A percentile compares a stretch with the other conserved stretches of the same genome.
Evolutionary conservation across 2,329 filamentous ascomycete species (phyloP).

Genomic region (Hypoxylon rubiginosum): DNA sequence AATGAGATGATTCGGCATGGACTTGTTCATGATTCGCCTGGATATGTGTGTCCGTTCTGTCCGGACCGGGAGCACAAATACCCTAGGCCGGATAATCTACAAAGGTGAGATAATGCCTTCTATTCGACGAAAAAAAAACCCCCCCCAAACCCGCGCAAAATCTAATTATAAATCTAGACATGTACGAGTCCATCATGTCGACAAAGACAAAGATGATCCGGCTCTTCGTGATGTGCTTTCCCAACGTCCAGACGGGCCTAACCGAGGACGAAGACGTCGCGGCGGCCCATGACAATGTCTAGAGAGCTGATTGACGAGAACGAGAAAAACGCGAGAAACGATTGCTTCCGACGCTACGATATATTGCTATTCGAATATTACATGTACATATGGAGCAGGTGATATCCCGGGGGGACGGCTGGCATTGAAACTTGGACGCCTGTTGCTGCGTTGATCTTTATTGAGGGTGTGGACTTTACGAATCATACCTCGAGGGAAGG

Average conservation of each 20-base stretch:
- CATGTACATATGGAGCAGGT: slow-evolving; percentile 47
- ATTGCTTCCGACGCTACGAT: slow-evolving; percentile 38
- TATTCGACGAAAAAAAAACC: slow-evolving; percentile 1
- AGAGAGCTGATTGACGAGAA: slow-evolving; percentile 19
- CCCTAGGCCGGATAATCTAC: slow-evolving; percentile 93
- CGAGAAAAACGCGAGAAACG: slow-evolving; percentile 32
- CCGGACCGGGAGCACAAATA: slow-evolving; percentile 94
- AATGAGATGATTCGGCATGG: slow-evolving; percentile 83
- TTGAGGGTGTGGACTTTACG: slow-evolving; percentile 31
- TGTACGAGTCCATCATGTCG: slow-evolving; percentile 90
- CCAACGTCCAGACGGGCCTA: slow-evolving; percentile 86
- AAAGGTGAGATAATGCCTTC: slow-evolving; percentile 73
- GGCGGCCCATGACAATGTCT: slow-evolving; percentile 56
- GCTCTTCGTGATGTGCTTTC: slow-evolving; percentile 84
- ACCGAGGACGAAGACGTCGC: slow-evolving; percentile 81
- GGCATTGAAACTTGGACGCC: slow-evolving; percentile 35
- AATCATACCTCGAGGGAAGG: slow-evolving; percentile 32
- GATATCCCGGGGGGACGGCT: slow-evolving; percentile 42
- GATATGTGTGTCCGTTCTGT: slow-evolving; percentile 97
- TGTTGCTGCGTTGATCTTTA: slow-evolving; percentile 33
- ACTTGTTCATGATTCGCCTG: slow-evolving; percentile 92
- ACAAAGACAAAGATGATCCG: slow-evolving; percentile 90
- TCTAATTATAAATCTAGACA: slow-evolving; percentile 69
- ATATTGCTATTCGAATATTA: slow-evolving; percentile 42
- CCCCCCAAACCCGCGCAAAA: no score